Evolutionary conservation across 2,329 filamentous ascomycete species (phyloP), one percentile per base, ranked within the genome.

Genomic region (Acrodontium crateriforme): DNA sequence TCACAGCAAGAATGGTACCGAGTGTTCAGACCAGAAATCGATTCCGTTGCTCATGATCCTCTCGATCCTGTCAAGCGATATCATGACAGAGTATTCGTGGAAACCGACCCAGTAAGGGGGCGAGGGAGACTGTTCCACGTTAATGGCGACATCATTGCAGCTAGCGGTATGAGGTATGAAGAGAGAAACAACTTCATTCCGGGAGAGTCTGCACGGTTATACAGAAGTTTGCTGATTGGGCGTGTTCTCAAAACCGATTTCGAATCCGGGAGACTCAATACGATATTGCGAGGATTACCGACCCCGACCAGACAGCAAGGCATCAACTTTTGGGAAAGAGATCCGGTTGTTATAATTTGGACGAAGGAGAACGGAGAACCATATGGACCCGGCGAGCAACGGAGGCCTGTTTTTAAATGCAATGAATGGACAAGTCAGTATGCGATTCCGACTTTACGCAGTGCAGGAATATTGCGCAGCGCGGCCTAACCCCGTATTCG

Each of bases 11-110:
- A 8, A 20, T 20, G 18, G 18, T 30, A 27, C 14, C 22, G 23
- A 6, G 29, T 15, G 11, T 21, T 26, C 4, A 30, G 19, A 21
- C 14, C 24, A 8, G 29, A 30, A 17, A 6, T 20, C 16, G 29
- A 30, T 24, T 18, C 29, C 14, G 29, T 14, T 9, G 29, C 29
- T 12, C 23, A 14, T 13, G 29, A 30, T 17, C 29, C 29, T 16
- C 29, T 30, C 14, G 29, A 30, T 17, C 29, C 29, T 12, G 16
- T 9, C 23, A 27, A 30, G n/a, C 23, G 29, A 11, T 30, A 30
- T 17, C 29, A 30, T 24, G 29, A 30, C 23, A 24, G 29, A 8
- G 19, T 30, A 5, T 30, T 26, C 23, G 18, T 27, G 10, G 24
- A 30, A n/a, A 18, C 10, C 6, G 10, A 26, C 12, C 16, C 14